Conservation (phyloP, 768 basidiomycete genomes). For the Phlebiopsis flavidoalba region DNA sequence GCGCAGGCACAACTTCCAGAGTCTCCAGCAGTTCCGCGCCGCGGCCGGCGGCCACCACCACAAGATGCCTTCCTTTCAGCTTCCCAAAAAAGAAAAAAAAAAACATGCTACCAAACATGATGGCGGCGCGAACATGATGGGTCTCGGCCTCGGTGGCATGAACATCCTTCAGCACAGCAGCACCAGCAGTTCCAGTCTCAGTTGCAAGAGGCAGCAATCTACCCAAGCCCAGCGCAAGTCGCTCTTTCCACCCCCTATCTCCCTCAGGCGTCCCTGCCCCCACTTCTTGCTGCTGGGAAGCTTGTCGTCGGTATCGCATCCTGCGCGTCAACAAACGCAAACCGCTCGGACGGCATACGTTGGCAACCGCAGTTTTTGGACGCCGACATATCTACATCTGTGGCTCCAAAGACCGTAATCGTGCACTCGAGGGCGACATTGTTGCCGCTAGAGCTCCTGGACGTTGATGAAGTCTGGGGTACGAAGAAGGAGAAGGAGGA, state of each 20-base stretch:
- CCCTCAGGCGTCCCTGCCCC: conserved; percentile 95
- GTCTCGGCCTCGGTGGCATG: conserved; percentile 74
- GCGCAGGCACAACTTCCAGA: conserved; percentile 96
- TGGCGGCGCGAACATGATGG: conserved; percentile 82
- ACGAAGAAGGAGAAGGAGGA: conserved; percentile 99
- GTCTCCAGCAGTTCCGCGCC: conserved; percentile 94
- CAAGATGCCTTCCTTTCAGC: conserved; percentile 96
- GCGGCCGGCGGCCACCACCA: conserved; percentile 92
- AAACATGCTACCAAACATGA: conserved; percentile 61
- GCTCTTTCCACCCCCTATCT: conserved; percentile 97
- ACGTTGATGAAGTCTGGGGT: conserved; percentile 97
- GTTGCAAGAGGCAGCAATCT: conserved; percentile 87
- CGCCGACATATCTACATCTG: conserved; percentile 99
- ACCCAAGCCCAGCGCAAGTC: conserved; percentile 95
- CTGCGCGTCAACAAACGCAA: conserved; percentile 97
- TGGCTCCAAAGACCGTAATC: conserved; percentile 97
- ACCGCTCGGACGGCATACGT: conserved; percentile 98
- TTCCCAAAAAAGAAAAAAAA: conserved; percentile 97
- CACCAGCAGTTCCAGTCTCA: conserved; percentile 95
- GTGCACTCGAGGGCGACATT: conserved; percentile 96
- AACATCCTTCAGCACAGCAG: conserved; percentile 88
- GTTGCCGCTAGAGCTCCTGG: conserved; percentile 96
- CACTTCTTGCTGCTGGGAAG: conserved; percentile 93
- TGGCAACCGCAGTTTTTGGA: conserved; percentile 95
- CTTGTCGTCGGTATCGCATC: conserved; percentile 95